Percentiles rank a stretch among this genome's conserved stretches.
Evolutionary conservation across 1,284 basidiomycete genomes (phyloP).

Genomic region (Boletus semigastroideus): DNA sequence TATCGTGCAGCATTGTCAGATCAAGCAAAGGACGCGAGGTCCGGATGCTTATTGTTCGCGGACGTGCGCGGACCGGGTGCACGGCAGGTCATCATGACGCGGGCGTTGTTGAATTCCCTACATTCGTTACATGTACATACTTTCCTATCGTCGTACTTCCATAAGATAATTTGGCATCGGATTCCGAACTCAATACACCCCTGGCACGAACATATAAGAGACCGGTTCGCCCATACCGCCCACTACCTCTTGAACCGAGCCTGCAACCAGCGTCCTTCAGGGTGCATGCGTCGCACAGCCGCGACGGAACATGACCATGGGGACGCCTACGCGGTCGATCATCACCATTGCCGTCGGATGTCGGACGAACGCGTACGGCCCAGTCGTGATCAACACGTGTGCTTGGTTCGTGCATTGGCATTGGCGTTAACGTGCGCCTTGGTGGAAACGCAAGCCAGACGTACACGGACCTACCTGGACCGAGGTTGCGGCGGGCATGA

Average conservation of each 20-base stretch:
- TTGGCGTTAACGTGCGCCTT: no score
- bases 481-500: slow-evolving; percentile 23
- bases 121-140: no score
- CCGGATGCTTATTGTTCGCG: slow-evolving; percentile 21
- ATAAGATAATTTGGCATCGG: no score
- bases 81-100: slow-evolving; percentile 11
- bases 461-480: slow-evolving; percentile 9
- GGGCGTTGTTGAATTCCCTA: no score
- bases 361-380: slow-evolving; percentile 29
- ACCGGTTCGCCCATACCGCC: slow-evolving; percentile 19
- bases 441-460: not conserved
- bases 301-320: not conserved
- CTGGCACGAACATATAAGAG: slow-evolving; percentile 21
- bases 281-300: slow-evolving; percentile 12
- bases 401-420: no score
- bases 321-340: no score
- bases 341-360: slow-evolving; percentile 22
- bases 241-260: slow-evolving; percentile 21
- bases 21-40: slow-evolving; percentile 11
- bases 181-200: slow-evolving; percentile 15
- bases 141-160: no score
- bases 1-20: slow-evolving; percentile 19
- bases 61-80: slow-evolving; percentile 20
- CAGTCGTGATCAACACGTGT: slow-evolving; percentile 30
- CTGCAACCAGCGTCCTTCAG: slow-evolving; percentile 18